These are phyloP conservation scores for Stephanodiscus triporus DNA, from an alignment of 108 stramenopile species.

Conservation along the genomic window DNA sequence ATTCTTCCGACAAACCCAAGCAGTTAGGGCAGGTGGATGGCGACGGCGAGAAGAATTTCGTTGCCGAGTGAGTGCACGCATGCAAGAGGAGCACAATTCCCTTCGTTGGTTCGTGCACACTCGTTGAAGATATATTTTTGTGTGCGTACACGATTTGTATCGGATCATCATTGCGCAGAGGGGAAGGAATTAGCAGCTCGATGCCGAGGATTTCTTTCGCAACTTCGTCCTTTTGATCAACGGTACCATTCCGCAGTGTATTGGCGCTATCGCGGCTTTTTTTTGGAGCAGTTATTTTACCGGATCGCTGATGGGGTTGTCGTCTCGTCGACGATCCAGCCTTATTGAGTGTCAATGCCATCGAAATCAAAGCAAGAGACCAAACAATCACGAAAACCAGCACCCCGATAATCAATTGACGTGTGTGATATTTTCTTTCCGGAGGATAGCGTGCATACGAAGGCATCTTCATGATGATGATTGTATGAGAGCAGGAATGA, in stretches of 20 bases:
- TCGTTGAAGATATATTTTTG: background rate
- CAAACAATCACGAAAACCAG: background rate
- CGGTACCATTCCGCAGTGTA: background rate
- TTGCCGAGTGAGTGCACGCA: constrained; percentile 53
- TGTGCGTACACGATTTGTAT: constrained; percentile 20
- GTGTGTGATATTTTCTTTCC: background rate
- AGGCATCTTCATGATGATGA: background rate
- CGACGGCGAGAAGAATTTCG: constrained; percentile 57
- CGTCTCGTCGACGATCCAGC: background rate
- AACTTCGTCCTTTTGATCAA: background rate
- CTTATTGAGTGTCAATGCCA: background rate
- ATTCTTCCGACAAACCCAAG: constrained; percentile 56
- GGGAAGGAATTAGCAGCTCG: constrained; percentile 28
- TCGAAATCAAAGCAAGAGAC: background rate
- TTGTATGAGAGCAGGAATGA: background rate
- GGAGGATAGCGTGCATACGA: background rate
- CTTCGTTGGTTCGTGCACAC: background rate
- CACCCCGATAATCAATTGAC: background rate
- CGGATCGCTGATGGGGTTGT: background rate
- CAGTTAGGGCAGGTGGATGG: constrained; percentile 42
- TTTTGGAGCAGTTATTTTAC: background rate
- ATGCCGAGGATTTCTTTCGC: constrained; percentile 22
- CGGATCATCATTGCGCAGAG: constrained; percentile 1
- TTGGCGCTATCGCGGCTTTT: background rate
- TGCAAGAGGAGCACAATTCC: constrained; percentile 51